A percentile compares a stretch with the other conserved stretches of the same genome.
Conservation (phyloP, 140 eudicot species). For the Flaveria floridana region DNA sequence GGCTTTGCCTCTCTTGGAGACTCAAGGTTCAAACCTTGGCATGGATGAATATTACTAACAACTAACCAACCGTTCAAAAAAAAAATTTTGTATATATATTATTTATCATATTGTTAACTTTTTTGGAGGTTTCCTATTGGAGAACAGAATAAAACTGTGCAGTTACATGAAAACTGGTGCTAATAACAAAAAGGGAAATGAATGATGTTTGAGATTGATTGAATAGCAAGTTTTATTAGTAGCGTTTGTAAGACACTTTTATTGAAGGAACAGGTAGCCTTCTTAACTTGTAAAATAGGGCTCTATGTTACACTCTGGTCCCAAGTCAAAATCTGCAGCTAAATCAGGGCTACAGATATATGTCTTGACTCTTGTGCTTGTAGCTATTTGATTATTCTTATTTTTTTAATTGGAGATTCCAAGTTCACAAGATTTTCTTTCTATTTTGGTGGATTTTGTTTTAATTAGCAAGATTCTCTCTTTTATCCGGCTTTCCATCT, state of each 20-base stretch:
- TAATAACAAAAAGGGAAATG: background rate
- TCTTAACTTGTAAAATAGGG: constrained; percentile 3
- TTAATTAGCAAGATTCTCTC: constrained; percentile 5
- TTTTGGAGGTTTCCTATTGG: constrained; percentile 4
- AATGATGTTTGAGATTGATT: background rate
- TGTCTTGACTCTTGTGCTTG: background rate
- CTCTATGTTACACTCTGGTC: background rate
- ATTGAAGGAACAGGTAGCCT: background rate
- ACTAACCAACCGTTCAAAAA: too few relatives aligned
- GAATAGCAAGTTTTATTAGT: background rate
- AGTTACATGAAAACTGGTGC: constrained; percentile 10
- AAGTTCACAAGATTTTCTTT: constrained; percentile 20
- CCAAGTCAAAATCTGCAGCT: background rate
- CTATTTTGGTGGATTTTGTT: constrained; percentile 5
- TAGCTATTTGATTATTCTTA: background rate
- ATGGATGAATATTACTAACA: too few relatives aligned
- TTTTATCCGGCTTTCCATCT: background rate
- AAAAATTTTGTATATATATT: too few relatives aligned
- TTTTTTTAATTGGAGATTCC: background rate
- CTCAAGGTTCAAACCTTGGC: too few relatives aligned
- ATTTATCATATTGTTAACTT: background rate
- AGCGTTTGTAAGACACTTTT: constrained; percentile 6
- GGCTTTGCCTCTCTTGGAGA: too few relatives aligned
- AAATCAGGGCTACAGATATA: background rate
- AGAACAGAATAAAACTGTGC: background rate